phyloP scores from a whole-genome alignment of 495 filamentous ascomycete genomes.

The Hypoxylon cercidicola region DNA sequence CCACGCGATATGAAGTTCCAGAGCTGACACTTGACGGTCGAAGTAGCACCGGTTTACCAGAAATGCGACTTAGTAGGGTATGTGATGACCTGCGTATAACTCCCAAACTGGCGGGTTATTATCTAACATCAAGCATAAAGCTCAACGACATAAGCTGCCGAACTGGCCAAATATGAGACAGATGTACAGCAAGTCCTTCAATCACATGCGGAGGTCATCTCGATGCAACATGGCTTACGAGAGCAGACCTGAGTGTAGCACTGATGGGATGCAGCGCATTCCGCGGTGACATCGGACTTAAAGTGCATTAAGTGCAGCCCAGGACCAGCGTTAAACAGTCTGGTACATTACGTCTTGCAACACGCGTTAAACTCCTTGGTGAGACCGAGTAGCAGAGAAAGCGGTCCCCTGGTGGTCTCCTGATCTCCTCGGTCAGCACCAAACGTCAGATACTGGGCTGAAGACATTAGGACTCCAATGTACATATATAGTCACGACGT shows the following conservation, averaged over 20 bases:
- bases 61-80: not conserved
- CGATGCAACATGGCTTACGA: slow-evolving; percentile 36
- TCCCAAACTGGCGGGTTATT: slow-evolving; percentile 3
- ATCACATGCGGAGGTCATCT: slow-evolving; percentile 26
- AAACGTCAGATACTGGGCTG: slow-evolving; percentile 15
- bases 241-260: slow-evolving; percentile 22
- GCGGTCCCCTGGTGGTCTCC: not conserved
- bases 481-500: too few species aligned
- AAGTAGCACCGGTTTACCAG: not conserved
- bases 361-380: slow-evolving; percentile 18
- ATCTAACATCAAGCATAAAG: not conserved
- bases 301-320: slow-evolving; percentile 4
- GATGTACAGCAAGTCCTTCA: slow-evolving; percentile 16
- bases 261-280: slow-evolving; percentile 15
- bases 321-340: slow-evolving; percentile 15
- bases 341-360: slow-evolving; percentile 25
- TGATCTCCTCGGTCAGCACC: slow-evolving; percentile 19
- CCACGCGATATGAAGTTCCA: not conserved
- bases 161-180: slow-evolving; percentile 22
- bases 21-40: not conserved
- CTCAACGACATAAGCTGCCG: slow-evolving; percentile 9
- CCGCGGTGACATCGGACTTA: slow-evolving; percentile 13
- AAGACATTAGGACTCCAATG: slow-evolving; percentile 13
- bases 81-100: slow-evolving; percentile 11
- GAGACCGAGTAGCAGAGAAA: slow-evolving; percentile 19